These are phyloP conservation scores for Cenchrus purpureus DNA, from an alignment of 176 grass and related monocot species.

Conservation along the genomic window DNA sequence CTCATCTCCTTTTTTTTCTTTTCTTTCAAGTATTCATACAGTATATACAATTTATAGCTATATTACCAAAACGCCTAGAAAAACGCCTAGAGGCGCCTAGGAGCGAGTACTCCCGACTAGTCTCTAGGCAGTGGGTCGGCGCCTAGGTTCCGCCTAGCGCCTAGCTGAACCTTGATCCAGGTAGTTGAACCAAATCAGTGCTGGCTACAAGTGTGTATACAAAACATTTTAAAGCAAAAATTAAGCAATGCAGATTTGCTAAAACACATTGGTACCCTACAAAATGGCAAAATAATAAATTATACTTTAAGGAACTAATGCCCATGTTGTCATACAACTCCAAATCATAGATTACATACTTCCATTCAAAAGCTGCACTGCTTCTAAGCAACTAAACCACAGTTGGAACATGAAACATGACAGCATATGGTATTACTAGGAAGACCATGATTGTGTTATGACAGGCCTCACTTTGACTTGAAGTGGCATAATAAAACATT, in stretches of 20 bases:
- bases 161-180: not conserved
- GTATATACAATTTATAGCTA: too few species aligned
- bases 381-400: not conserved
- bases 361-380: slow-evolving; percentile 27
- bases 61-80: too few species aligned
- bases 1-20: too few species aligned
- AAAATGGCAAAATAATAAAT: not conserved
- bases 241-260: not conserved
- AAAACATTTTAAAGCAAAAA: slow-evolving; percentile 5
- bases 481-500: not conserved
- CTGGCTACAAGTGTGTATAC: not conserved
- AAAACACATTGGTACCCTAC: slow-evolving; percentile 23
- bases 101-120: too few species aligned
- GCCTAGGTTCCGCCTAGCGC: too few species aligned
- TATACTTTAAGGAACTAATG: slow-evolving; percentile 30
- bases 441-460: not conserved
- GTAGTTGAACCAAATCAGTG: not conserved
- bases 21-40: too few species aligned
- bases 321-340: slow-evolving; percentile 5
- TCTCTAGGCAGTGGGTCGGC: too few species aligned
- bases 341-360: slow-evolving; percentile 20
- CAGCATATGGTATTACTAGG: not conserved
- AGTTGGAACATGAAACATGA: slow-evolving; percentile 29
- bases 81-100: too few species aligned
- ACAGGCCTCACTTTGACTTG: not conserved